These are phyloP conservation scores for Nannizziopsis arthrosporioides DNA, from an alignment of 2,329 filamentous ascomycete species.

Conservation along the genomic window DNA sequence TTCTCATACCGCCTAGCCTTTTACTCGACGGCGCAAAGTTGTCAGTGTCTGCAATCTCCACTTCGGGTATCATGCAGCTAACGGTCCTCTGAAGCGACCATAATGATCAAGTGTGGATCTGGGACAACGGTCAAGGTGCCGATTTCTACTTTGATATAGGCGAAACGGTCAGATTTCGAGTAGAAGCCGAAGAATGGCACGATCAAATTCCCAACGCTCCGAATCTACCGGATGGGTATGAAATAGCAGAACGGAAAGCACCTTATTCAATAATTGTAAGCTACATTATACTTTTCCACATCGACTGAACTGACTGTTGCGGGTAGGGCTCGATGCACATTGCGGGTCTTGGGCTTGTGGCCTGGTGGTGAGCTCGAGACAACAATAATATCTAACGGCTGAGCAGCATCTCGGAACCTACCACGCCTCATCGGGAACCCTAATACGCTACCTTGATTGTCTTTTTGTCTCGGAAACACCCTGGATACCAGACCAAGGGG, in stretches of 20 bases:
- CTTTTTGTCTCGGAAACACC: no score
- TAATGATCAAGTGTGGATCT: slow-evolving; percentile 71
- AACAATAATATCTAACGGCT: no score
- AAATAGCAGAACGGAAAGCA: slow-evolving; percentile 48
- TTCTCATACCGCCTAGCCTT: slow-evolving; percentile 63
- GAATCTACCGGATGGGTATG: slow-evolving; percentile 49
- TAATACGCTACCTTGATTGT: no score
- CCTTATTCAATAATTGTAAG: slow-evolving; percentile 37
- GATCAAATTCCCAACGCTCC: slow-evolving; percentile 69
- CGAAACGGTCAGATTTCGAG: slow-evolving; percentile 75
- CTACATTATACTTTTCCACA: neutral
- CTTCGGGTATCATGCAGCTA: neutral
- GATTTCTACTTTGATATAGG: slow-evolving; percentile 79
- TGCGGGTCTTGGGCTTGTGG: slow-evolving; percentile 34
- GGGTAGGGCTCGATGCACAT: slow-evolving; percentile 37
- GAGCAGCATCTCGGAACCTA: no score
- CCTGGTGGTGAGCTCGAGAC: slow-evolving; percentile 31
- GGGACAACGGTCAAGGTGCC: slow-evolving; percentile 59
- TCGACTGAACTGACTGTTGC: slow-evolving; percentile 11
- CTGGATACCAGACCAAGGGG: no score
- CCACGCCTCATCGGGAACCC: no score
- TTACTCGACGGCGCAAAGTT: slow-evolving; percentile 67
- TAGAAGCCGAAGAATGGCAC: slow-evolving; percentile 81
- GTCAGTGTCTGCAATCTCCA: slow-evolving; percentile 38
- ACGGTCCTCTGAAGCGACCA: slow-evolving; percentile 44